phyloP scores from a whole-genome alignment of 2,329 filamentous ascomycete species.

The Pseudogymnoascus sp. region DNA sequence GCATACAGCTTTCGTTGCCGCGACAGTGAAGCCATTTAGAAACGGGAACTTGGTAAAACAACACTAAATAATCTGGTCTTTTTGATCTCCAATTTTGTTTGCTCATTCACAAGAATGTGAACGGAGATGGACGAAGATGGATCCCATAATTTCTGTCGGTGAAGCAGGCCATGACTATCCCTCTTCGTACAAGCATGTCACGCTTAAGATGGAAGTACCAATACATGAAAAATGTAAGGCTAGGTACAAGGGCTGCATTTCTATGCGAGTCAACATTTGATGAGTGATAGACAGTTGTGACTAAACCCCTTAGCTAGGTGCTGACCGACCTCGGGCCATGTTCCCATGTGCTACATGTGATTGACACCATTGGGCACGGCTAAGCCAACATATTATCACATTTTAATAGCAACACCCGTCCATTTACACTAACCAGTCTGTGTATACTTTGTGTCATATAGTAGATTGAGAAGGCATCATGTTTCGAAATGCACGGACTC shows the following conservation, averaged over 20 bases:
- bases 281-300: background rate
- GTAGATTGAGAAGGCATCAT: background rate
- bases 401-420: background rate
- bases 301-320: background rate
- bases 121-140: background rate
- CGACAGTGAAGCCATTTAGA: background rate
- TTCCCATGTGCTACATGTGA: slow-evolving; percentile 1
- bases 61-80: background rate
- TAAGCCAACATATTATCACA: background rate
- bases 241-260: background rate
- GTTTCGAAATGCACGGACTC: background rate
- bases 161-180: background rate
- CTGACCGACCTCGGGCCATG: background rate
- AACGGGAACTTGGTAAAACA: background rate
- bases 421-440: background rate
- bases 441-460: background rate
- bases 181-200: background rate
- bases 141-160: background rate
- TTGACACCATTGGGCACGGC: background rate
- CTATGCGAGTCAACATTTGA: background rate
- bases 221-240: background rate
- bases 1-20: background rate
- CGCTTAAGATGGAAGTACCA: background rate
- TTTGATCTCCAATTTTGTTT: background rate
- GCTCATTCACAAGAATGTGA: background rate